Evolutionary conservation across 2,329 filamentous ascomycete species (phyloP).

Genomic region (Neonectria ditissima): DNA sequence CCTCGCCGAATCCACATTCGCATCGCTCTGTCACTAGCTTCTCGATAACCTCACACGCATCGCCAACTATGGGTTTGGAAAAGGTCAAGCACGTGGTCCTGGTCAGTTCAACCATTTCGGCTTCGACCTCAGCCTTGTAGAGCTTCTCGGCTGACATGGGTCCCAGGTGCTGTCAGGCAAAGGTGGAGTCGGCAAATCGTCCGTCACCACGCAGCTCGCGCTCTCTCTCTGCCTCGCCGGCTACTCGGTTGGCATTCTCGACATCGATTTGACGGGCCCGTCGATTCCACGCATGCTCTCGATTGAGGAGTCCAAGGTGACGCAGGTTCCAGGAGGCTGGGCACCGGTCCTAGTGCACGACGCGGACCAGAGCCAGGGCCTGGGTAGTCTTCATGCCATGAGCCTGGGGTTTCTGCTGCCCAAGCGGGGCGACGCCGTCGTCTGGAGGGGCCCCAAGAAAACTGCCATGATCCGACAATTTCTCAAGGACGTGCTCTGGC

Average conservation of each 20-base stretch:
- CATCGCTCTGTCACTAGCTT: background rate
- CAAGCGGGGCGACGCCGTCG: constrained; percentile 87
- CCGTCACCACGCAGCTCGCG: constrained; percentile 95
- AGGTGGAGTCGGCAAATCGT: constrained; percentile 97
- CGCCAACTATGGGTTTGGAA: constrained; percentile 50
- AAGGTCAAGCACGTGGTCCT: constrained; percentile 83
- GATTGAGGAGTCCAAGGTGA: constrained; percentile 89
- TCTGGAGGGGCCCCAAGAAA: constrained; percentile 98
- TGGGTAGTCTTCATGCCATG: constrained; percentile 84
- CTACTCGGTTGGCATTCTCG: constrained; percentile 91
- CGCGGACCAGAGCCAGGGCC: constrained; percentile 60
- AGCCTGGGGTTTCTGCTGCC: constrained; percentile 91
- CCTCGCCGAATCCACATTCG: background rate
- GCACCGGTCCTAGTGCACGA: constrained; percentile 87
- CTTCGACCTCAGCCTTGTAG: constrained; percentile 4
- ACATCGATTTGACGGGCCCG: constrained; percentile 95
- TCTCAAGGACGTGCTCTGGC: constrained; percentile 90
- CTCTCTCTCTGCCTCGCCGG: constrained; percentile 88
- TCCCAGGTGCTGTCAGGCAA: constrained; percentile 87
- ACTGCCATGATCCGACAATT: constrained; percentile 99
- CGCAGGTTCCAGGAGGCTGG: constrained; percentile 92
- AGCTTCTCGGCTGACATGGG: constrained; percentile 31
- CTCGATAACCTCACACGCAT: background rate
- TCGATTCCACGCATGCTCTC: constrained; percentile 96
- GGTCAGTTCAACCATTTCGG: constrained; percentile 57